These are phyloP conservation scores for Russula sp. DNA, from an alignment of 768 basidiomycete species.

Conservation along the genomic window DNA sequence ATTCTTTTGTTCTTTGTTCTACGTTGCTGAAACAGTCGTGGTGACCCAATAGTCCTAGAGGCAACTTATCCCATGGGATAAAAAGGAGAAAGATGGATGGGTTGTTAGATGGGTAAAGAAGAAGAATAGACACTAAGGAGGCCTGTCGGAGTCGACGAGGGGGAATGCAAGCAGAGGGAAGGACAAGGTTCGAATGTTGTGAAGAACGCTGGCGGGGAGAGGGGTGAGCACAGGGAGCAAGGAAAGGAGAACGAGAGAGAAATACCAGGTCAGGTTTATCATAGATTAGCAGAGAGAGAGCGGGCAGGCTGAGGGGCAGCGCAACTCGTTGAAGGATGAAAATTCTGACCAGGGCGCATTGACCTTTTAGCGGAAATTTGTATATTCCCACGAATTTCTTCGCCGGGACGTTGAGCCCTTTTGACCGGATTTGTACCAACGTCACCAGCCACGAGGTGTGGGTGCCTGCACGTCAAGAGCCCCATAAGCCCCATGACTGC, in stretches of 20 bases:
- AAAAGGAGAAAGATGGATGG: constrained; percentile 12
- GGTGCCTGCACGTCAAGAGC: neutral
- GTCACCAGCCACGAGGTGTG: neutral
- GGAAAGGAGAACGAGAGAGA: neutral
- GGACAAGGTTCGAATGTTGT: constrained; percentile 51
- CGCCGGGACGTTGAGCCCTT: neutral
- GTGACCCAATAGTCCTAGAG: constrained; percentile 39
- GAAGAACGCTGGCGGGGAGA: constrained; percentile 31
- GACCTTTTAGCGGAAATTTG: constrained; percentile 8
- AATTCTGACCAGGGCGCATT: neutral
- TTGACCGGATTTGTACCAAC: neutral
- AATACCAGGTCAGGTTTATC: constrained; percentile 31
- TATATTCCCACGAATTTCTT: constrained; percentile 9
- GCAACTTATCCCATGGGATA: constrained; percentile 46
- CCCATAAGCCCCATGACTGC: neutral
- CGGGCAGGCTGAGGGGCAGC: constrained; percentile 10
- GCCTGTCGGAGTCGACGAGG: constrained; percentile 68
- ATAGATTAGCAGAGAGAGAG: constrained; percentile 29
- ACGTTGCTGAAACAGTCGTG: constrained; percentile 40
- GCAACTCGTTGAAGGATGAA: neutral
- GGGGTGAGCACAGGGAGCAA: constrained; percentile 1
- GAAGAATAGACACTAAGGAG: constrained; percentile 56
- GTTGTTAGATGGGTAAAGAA: neutral
- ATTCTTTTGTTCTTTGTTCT: constrained; percentile 26
- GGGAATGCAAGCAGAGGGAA: constrained; percentile 58